Base-by-base conservation (phyloP, 345 rosid genomes). In the Leavenworthia alabamica region DNA sequence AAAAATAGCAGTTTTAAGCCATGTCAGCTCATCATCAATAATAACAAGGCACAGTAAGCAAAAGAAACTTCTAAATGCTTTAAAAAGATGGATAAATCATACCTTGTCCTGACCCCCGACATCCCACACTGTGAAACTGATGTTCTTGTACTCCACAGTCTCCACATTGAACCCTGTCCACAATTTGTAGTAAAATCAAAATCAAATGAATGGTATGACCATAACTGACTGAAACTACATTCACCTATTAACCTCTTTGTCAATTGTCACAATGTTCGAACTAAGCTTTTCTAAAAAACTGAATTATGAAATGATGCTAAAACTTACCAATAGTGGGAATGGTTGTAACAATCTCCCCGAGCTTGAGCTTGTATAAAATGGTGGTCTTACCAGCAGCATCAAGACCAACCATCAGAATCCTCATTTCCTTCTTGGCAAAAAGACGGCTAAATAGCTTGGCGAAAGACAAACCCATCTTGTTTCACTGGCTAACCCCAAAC, bases 131-230 rank as follows among this genome's bases (percentile, higher is more conserved):
- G 68, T 63, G 49, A 63, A 63, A 49, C 93, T 86, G 59, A 86
- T 86, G 71, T 83, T 86, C 78, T 86, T 86, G 76, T 86, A 86
- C 62, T 86, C 89, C 47, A 86, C 89, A 11, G 93, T 86, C 62
- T 86, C 93, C 51, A 86, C 93, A 50, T 86, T 86, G 72, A 86
- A 53, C 17, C 59, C 59, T 53, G 29, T 33, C 2, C 9, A 52
- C 58, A 33, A 12, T 53, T 33, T 11, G 17, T 3, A 9, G 6
- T 3, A 32, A 12, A 53, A 12, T 53, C 43, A 29, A 2, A 7
- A 12, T 33, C 13, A 26, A 33, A 33, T 12, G n/a, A 28, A 50
- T 15, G 7, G 16, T 50, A 50, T 2, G 7, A 50, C 13, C 2
- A 29, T 9, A 50, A n/a, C 5, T 15, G 4, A 28, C 4, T 26